phyloP scores from a whole-genome alignment of 352 stramenopile genomes.

The Globisporangium sylvaticum region DNA sequence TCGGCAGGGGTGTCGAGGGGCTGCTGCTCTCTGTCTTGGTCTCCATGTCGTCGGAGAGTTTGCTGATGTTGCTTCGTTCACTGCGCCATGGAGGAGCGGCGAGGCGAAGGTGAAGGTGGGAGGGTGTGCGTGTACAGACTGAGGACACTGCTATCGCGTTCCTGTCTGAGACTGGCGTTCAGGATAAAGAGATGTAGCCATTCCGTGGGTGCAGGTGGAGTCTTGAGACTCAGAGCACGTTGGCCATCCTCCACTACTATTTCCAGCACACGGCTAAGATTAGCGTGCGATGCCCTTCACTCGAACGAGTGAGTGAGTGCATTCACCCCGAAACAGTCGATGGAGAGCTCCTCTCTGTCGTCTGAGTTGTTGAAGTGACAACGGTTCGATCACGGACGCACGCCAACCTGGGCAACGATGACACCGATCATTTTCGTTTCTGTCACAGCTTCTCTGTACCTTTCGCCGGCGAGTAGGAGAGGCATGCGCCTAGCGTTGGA shows the following conservation, averaged over 20 bases:
- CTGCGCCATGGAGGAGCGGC: background rate
- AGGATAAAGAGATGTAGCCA: background rate
- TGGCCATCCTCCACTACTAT: background rate
- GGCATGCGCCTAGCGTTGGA: too few species aligned
- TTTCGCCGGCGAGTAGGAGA: too few species aligned
- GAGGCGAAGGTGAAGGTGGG: background rate
- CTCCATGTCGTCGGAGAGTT: constrained; percentile 1
- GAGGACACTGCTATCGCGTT: background rate
- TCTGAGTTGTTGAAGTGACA: background rate
- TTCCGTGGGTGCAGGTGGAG: background rate
- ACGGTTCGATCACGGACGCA: background rate
- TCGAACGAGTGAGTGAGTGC: background rate
- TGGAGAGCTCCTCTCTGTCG: background rate
- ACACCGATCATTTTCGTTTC: background rate
- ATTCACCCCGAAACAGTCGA: background rate
- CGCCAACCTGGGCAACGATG: background rate
- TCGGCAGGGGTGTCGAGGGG: background rate
- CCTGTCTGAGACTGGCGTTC: background rate
- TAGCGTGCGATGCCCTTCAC: background rate
- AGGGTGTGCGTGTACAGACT: background rate
- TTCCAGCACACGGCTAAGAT: background rate
- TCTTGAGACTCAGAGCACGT: background rate
- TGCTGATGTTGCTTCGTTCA: background rate
- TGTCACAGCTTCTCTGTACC: background rate
- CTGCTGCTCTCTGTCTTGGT: background rate